Base-by-base conservation (phyloP, 108 stramenopile genomes). In the Stephanodiscus triporus region DNA sequence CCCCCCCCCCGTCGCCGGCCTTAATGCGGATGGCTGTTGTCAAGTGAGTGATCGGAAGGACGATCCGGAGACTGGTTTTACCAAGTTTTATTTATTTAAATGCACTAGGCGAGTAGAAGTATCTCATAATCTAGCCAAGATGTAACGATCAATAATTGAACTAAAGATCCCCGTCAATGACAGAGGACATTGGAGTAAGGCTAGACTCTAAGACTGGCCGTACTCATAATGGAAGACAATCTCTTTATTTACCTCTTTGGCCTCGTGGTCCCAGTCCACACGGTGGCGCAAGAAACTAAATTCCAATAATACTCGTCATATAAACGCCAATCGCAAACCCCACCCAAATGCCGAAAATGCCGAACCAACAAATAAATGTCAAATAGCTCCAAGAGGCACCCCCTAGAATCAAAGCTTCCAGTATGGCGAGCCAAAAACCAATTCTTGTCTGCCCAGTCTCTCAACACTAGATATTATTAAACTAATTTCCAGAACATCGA, bases 351-450 rank as follows among this genome's bases (percentile, higher is more conserved):
- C 57, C 57, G 30, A 30, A 53, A 22, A 80, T 58, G 20, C 78
- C 73, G 2, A 70, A 16, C 34, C 73, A 48, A 17, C 26, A 37
- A 30, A 63, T 58, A 80, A 80, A 80, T 5, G 73, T 73, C 10
- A 80, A 57, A 80, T 32, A 7, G 72, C 16, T 29, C 78, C 78
- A 38, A 68, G 48, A 9, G 78, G 78, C 17, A 80, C 38, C 1
- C 1, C 68, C 80, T 16, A 75, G 32, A 16, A 75, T 19, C 80
- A 73, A 81, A 76, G 65, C 75, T 22, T 56, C 80, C 34, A 81
- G 16, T 16, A 81, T 66, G 38, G 75, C 75, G 38, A 81, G 63
- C 26, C n/a, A 64, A 30, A 81, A 14, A 75, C 74, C 23, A 76
- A 50, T 32, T 61, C 11, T 55, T 81, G 80, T 34, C 66, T 62